Evolutionary conservation across 306 rosid species (phyloP).

Genomic region (Hippophae gyantsensis): DNA sequence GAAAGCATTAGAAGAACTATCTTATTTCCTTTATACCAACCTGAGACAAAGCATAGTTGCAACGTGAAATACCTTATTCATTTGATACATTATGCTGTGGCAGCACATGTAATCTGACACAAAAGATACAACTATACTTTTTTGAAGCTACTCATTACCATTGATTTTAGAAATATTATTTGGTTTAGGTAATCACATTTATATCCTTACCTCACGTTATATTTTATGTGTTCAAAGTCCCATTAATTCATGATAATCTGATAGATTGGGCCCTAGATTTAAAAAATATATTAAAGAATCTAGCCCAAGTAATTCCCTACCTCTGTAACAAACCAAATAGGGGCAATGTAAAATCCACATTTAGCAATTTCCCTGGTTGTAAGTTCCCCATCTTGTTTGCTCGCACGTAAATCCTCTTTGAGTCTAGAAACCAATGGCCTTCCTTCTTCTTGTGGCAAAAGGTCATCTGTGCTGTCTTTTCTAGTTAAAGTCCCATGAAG

Average conservation of each 20-base stretch:
- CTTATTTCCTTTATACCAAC: slow-evolving; percentile 5
- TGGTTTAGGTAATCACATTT: too few species aligned
- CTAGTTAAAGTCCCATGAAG: slow-evolving; percentile 29
- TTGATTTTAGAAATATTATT: too few species aligned
- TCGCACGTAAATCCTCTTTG: slow-evolving; percentile 37
- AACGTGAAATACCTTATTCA: background rate
- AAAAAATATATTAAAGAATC: slow-evolving; percentile 7
- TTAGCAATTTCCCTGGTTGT: slow-evolving; percentile 61
- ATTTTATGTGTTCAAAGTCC: too few species aligned
- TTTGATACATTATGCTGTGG: background rate
- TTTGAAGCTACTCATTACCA: too few species aligned
- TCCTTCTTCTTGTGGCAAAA: slow-evolving; percentile 45
- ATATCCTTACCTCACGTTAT: too few species aligned
- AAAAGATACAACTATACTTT: too few species aligned
- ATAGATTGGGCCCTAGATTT: too few species aligned
- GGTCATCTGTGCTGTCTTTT: slow-evolving; percentile 59
- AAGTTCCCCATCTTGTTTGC: slow-evolving; percentile 40
- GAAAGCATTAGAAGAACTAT: slow-evolving; percentile 1
- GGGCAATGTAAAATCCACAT: slow-evolving; percentile 88
- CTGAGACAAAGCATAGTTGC: background rate
- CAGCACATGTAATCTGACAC: too few species aligned
- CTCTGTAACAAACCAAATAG: slow-evolving; percentile 93
- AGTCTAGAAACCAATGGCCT: slow-evolving; percentile 54
- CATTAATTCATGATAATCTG: too few species aligned
- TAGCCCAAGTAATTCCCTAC: slow-evolving; percentile 32